Percentiles rank a stretch among this genome's conserved stretches.
phyloP scores from a whole-genome alignment of 176 grass and related monocot genomes.

The Eleusine coracana region DNA sequence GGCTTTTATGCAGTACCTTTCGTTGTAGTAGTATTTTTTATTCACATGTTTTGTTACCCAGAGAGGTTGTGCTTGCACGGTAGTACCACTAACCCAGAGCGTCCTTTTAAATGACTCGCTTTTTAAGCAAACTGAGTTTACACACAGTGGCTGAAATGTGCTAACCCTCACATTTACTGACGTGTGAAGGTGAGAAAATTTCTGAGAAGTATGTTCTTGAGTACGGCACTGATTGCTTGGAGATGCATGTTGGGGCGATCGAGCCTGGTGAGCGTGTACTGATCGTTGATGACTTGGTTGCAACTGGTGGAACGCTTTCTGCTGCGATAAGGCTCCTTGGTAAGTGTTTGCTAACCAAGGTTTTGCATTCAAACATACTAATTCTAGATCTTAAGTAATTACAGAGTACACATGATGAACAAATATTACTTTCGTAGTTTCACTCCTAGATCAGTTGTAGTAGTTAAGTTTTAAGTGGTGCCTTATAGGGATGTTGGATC shows the following conservation, averaged over 20 bases:
- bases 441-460: not conserved
- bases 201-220: conserved; percentile 83
- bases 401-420: too few relatives aligned
- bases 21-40: not conserved
- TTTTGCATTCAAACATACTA: not conserved
- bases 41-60: not conserved
- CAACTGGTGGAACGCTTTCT: conserved; percentile 85
- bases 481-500: too few relatives aligned
- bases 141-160: not conserved
- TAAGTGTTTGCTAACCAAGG: conserved; percentile 14
- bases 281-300: conserved; percentile 82
- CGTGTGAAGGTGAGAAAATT: conserved; percentile 75
- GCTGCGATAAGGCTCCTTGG: conserved; percentile 88
- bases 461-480: conserved; percentile 10
- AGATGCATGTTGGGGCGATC: conserved; percentile 95
- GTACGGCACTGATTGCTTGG: conserved; percentile 85
- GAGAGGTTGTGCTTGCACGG: not conserved
- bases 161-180: conserved; percentile 25
- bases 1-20: not conserved
- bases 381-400: not conserved
- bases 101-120: not conserved
- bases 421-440: too few relatives aligned
- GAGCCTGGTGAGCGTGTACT: conserved; percentile 63
- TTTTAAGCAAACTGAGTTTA: not conserved
- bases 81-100: not conserved